These are phyloP conservation scores for Porogramme epimiltina DNA, from an alignment of 1,284 basidiomycete species.

Conservation along the genomic window DNA sequence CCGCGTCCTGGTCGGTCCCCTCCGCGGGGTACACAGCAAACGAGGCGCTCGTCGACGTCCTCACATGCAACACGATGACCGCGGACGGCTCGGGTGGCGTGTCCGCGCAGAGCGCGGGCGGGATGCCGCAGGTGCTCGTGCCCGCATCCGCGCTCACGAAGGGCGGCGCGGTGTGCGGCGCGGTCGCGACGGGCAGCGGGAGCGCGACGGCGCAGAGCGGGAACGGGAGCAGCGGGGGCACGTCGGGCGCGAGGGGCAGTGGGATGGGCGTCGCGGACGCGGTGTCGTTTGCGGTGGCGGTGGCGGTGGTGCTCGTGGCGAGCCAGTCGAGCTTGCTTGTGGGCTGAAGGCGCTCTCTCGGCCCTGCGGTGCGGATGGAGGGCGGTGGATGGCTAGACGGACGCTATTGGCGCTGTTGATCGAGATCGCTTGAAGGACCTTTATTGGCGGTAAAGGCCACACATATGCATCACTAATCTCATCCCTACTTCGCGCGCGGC, in stretches of 20 bases:
- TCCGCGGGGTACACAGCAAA: constrained; percentile 46
- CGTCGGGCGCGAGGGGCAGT: neutral
- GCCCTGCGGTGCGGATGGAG: no score
- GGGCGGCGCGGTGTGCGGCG: constrained; percentile 57
- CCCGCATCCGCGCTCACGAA: constrained; percentile 66
- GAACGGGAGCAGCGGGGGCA: neutral
- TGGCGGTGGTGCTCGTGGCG: neutral
- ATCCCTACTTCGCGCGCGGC: no score
- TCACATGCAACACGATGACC: constrained; percentile 51
- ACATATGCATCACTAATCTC: no score
- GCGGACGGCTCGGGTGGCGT: constrained; percentile 50
- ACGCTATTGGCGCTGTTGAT: no score
- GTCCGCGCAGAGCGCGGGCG: constrained; percentile 7
- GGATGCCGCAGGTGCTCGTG: constrained; percentile 36
- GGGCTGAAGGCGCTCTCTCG: no score
- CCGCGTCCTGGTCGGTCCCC: constrained; percentile 48
- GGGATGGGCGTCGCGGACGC: neutral
- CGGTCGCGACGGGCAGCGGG: constrained; percentile 24
- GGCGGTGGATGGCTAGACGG: no score
- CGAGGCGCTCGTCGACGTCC: constrained; percentile 60
- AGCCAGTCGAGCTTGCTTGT: constrained; percentile 3
- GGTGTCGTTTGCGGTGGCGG: neutral
- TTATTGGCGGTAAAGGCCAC: no score
- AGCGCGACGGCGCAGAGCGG: neutral
- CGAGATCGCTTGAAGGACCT: no score